These are phyloP conservation scores for Camelina hispida DNA, from an alignment of 345 rosid genomes.

Conservation along the genomic window DNA sequence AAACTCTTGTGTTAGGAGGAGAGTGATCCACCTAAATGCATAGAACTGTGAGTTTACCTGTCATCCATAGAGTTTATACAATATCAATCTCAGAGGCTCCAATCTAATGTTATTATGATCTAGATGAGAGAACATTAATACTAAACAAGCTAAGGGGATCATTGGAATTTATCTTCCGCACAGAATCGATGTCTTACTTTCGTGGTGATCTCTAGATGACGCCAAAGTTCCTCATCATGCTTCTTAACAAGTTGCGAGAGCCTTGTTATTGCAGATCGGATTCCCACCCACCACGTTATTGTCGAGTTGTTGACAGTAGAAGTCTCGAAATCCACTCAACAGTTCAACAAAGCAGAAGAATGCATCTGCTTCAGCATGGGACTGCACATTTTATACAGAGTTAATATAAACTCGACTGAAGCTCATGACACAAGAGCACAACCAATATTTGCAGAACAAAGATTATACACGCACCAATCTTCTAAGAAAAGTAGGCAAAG, in stretches of 20 bases:
- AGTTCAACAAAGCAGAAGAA: conserved; percentile 88
- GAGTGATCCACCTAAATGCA: conserved; percentile 98
- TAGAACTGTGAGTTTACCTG: conserved; percentile 98
- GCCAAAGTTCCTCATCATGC: conserved; percentile 99
- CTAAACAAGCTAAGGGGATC: not conserved
- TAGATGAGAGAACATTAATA: not conserved
- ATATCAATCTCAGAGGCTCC: conserved; percentile 19
- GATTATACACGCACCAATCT: not conserved
- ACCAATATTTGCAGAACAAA: not conserved
- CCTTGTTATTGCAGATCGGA: conserved; percentile 81
- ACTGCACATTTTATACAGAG: conserved; percentile 43
- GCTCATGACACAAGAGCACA: conserved; percentile 11
- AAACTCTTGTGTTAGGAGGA: conserved; percentile 95
- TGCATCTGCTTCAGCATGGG: conserved; percentile 46
- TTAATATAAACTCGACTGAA: conserved; percentile 4
- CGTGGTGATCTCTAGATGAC: conserved; percentile 95
- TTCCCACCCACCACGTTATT: conserved; percentile 96
- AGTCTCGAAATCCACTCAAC: conserved; percentile 94
- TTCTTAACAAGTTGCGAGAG: conserved; percentile 85
- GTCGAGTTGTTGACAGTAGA: conserved; percentile 97
- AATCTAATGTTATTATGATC: conserved; percentile 5
- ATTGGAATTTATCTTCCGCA: conserved; percentile 4
- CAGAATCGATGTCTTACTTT: conserved; percentile 59
- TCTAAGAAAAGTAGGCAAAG: not conserved
- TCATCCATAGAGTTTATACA: conserved; percentile 30